These are phyloP conservation scores for Aspergillus jensenii DNA, from an alignment of 2,329 filamentous ascomycete genomes.

Conservation along the genomic window DNA sequence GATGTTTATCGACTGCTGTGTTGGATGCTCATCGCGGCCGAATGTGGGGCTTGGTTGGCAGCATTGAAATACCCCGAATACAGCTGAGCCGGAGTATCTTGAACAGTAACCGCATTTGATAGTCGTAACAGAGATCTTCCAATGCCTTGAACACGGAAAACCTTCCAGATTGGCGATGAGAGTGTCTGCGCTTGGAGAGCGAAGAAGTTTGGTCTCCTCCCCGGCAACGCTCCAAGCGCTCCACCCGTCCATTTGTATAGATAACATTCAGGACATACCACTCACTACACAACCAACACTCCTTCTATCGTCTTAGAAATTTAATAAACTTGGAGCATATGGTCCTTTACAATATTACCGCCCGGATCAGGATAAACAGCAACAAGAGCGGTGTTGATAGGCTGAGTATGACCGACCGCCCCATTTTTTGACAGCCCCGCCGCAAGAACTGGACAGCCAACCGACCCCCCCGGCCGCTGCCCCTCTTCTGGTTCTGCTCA, in stretches of 20 bases:
- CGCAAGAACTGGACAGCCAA: neutral
- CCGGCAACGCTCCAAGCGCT: neutral
- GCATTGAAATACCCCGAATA: neutral
- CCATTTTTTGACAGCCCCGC: slow-evolving; percentile 11
- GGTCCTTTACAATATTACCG: neutral
- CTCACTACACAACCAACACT: neutral
- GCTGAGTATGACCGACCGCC: slow-evolving; percentile 7
- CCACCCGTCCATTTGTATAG: neutral
- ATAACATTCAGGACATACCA: neutral
- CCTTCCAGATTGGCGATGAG: neutral
- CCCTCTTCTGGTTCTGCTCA: slow-evolving; percentile 12
- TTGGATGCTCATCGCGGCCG: neutral
- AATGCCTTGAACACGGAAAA: neutral
- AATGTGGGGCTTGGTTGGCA: slow-evolving; percentile 4
- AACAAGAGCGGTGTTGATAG: neutral
- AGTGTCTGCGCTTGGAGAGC: neutral
- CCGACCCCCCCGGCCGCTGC: neutral
- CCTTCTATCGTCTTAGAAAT: neutral
- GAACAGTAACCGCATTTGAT: neutral
- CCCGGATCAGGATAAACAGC: neutral
- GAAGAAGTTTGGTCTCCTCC: neutral
- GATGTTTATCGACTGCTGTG: neutral
- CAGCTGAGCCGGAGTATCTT: neutral
- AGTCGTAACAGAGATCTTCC: neutral
- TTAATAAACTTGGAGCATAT: neutral